phyloP scores from a whole-genome alignment of 2,329 filamentous ascomycete species.

The Colletotrichum sp. region DNA sequence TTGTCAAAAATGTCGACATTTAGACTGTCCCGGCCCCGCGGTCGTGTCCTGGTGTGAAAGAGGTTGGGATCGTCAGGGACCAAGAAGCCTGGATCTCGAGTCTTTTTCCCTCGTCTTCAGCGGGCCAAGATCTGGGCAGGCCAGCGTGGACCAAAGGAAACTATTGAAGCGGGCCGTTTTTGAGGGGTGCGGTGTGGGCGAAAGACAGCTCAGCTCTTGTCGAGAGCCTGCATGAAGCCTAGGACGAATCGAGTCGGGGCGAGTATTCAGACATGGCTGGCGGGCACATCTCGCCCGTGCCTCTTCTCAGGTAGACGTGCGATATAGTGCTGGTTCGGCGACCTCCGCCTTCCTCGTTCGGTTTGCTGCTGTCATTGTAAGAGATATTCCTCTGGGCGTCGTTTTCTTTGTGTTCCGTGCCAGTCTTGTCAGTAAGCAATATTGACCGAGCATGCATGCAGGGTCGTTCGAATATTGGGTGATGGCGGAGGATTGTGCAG shows the following conservation, averaged over 20 bases:
- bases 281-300: neutral
- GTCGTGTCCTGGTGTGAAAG: neutral
- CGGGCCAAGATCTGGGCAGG: neutral
- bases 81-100: neutral
- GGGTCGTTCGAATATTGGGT: slow-evolving; percentile 7
- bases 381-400: neutral
- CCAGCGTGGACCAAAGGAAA: neutral
- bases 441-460: slow-evolving; percentile 12
- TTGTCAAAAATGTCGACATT: neutral
- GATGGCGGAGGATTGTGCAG: slow-evolving; percentile 15
- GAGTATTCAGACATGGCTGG: neutral
- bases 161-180: neutral
- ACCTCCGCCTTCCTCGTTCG: neutral
- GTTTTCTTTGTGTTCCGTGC: neutral
- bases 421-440: neutral
- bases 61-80: neutral
- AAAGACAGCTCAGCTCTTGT: neutral
- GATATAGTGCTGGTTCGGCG: neutral
- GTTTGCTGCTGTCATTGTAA: neutral
- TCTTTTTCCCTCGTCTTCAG: neutral
- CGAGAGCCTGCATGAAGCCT: neutral
- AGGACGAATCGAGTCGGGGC: neutral
- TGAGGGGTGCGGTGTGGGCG: neutral
- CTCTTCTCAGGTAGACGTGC: neutral
- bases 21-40: neutral